Evolutionary conservation across 106 monocot species (phyloP), one percentile per base, ranked within the genome.

Genomic region (Dendrobium huoshanense): DNA sequence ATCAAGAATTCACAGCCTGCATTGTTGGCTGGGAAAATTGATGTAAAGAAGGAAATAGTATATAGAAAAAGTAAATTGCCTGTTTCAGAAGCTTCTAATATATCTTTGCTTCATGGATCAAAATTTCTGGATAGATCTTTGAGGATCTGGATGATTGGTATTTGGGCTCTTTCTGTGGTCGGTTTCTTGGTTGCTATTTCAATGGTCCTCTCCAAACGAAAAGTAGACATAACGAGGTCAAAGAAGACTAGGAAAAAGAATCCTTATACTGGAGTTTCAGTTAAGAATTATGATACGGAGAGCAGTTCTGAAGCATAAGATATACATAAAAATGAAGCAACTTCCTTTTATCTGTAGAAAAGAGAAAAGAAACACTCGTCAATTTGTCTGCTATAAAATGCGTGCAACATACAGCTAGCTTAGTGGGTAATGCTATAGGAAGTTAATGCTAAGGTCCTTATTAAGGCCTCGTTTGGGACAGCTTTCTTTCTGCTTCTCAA

Each of bases 81-180:
- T 15, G 68, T 74, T 20, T 77, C 77, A 2, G 59, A 59, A 5
- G 54, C 79, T 81, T 77, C 80, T 40, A 80, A 83, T 74, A 24
- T 55, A 54, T 78, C 77, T 10, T 15, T 47, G 41, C 4, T 67
- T 44, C 75, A 29, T 79, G 17, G 40, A 58, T 73, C 84, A 24
- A 83, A 70, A 48, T 33, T 54, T 31, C 80, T 51, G 5, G 48
- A 61, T 24, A 77, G 77, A 5, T 86, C 88, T 5, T 49, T 77
- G 49, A 86, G 85, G 78, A 83, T 89, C 40, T 87, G 93, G 91
- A 84, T 93, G 77, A 77, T 99, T 44, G 88, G 81, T 29, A 72
- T 99, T 1, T 99, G 99, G 99, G 90, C 87, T 72, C 67, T 95
- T 47, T 86, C 83, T n/a, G 89, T 99, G 64, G 22, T 95, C 22